phyloP scores from a whole-genome alignment of 495 filamentous ascomycete species.

The Neurospora sp. region DNA sequence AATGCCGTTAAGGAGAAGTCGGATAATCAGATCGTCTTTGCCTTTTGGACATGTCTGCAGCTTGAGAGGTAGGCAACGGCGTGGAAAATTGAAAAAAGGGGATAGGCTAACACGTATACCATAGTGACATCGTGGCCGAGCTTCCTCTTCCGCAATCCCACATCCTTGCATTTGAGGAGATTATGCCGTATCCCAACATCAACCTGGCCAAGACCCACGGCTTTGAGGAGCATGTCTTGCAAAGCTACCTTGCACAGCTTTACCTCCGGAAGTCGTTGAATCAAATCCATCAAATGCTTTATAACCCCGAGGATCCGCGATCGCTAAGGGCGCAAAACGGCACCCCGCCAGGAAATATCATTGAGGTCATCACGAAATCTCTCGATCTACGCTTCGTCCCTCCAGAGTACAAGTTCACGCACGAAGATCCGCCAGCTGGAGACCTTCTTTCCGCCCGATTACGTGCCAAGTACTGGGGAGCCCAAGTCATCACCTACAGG shows the following conservation, averaged over 20 bases:
- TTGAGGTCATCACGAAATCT: slow-evolving; percentile 40
- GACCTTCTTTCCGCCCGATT: slow-evolving; percentile 80
- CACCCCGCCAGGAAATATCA: slow-evolving; percentile 20
- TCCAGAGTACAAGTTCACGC: slow-evolving; percentile 49
- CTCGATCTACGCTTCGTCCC: slow-evolving; percentile 35
- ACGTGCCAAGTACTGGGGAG: slow-evolving; percentile 91
- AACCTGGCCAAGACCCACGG: slow-evolving; percentile 30
- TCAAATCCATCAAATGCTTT: slow-evolving; percentile 68
- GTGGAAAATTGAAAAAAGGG: neutral
- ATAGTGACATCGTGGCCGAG: slow-evolving; percentile 85
- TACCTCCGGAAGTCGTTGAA: slow-evolving; percentile 81
- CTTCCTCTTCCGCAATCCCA: slow-evolving; percentile 71
- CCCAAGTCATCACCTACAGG: slow-evolving; percentile 78
- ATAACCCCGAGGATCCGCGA: slow-evolving; percentile 45
- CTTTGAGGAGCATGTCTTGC: slow-evolving; percentile 48
- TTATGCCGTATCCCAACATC: slow-evolving; percentile 53
- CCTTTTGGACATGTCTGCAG: slow-evolving; percentile 91
- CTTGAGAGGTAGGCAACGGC: slow-evolving; percentile 62
- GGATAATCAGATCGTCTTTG: slow-evolving; percentile 58
- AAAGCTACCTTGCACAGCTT: slow-evolving; percentile 79
- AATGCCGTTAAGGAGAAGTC: slow-evolving; percentile 23
- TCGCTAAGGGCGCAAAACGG: neutral
- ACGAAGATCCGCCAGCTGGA: slow-evolving; percentile 51
- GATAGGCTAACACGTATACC: neutral
- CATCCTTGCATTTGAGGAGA: slow-evolving; percentile 60